Evolutionary conservation across 495 filamentous ascomycete genomes (phyloP).

Genomic region (Terfezia claveryi): DNA sequence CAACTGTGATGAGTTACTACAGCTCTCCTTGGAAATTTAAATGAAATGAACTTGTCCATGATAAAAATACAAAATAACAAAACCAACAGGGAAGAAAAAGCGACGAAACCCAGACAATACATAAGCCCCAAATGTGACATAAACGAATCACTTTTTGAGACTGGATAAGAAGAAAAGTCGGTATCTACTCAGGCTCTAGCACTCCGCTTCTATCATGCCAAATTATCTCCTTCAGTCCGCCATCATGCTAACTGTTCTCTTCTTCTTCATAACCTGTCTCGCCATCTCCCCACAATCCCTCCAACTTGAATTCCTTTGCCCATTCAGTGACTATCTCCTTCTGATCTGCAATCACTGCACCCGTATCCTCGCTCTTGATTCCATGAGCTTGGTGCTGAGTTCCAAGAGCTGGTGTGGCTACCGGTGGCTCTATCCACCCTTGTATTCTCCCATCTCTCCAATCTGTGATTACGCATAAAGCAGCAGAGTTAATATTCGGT

Average conservation of each 20-base stretch:
- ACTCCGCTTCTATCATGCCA: too few relatives aligned
- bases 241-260: slow-evolving; percentile 1
- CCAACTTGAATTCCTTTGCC: slow-evolving; percentile 89
- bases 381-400: slow-evolving; percentile 20
- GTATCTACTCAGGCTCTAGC: neutral
- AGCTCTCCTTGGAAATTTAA: too few relatives aligned
- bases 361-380: slow-evolving; percentile 4
- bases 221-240: neutral
- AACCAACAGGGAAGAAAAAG: too few relatives aligned
- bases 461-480: slow-evolving; percentile 80
- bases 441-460: slow-evolving; percentile 91
- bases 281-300: slow-evolving; percentile 68
- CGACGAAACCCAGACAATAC: too few relatives aligned
- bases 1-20: too few relatives aligned
- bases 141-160: too few relatives aligned
- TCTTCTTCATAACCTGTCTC: slow-evolving; percentile 19
- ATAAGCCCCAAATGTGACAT: too few relatives aligned
- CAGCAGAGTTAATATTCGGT: slow-evolving; percentile 69
- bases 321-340: slow-evolving; percentile 80
- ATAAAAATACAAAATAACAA: too few relatives aligned
- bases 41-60: too few relatives aligned
- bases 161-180: too few relatives aligned
- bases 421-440: slow-evolving; percentile 68
- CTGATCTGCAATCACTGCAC: slow-evolving; percentile 19
- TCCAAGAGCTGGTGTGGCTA: slow-evolving; percentile 18